A percentile compares a stretch with the other conserved stretches of the same genome.
phyloP scores from a whole-genome alignment of 768 basidiomycete genomes.

The Psilocybe subaeruginosa region DNA sequence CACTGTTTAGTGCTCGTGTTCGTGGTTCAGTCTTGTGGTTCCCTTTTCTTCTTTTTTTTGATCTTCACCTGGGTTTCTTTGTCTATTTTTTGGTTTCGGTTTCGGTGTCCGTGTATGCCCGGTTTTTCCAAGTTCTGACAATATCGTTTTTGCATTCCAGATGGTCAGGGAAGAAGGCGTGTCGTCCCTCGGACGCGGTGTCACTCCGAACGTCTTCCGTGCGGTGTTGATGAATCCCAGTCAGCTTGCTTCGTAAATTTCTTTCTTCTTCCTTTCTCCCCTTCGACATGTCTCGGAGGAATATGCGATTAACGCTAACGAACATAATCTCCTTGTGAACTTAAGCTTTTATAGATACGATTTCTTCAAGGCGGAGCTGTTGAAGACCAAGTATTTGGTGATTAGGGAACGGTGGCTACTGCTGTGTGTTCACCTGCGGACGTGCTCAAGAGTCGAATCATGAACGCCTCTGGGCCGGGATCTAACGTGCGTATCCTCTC shows the following conservation, averaged over 20 bases:
- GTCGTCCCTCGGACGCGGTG: constrained; percentile 75
- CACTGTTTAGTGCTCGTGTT: no score
- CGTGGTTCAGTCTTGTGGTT: no score
- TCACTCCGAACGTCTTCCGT: constrained; percentile 85
- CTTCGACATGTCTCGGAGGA: neutral
- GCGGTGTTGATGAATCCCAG: constrained; percentile 90
- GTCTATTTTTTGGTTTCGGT: no score
- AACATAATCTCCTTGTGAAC: no score
- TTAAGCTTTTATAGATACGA: constrained; percentile 62
- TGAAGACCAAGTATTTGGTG: constrained; percentile 66
- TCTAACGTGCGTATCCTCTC: constrained; percentile 54
- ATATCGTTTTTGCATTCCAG: constrained; percentile 31
- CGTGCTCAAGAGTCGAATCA: constrained; percentile 87
- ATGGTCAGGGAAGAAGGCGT: constrained; percentile 89
- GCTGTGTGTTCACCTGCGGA: constrained; percentile 90
- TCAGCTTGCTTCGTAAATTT: constrained; percentile 83
- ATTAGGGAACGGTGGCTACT: constrained; percentile 83
- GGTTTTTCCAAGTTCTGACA: no score
- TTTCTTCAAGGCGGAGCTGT: constrained; percentile 85
- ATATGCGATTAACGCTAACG: no score
- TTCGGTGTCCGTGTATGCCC: no score
- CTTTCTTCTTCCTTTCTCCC: neutral
- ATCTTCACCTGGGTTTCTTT: no score
- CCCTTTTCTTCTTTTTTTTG: no score
- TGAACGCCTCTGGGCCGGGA: constrained; percentile 87